phyloP scores from a whole-genome alignment of 352 stramenopile genomes.

The Pythium brassicae region DNA sequence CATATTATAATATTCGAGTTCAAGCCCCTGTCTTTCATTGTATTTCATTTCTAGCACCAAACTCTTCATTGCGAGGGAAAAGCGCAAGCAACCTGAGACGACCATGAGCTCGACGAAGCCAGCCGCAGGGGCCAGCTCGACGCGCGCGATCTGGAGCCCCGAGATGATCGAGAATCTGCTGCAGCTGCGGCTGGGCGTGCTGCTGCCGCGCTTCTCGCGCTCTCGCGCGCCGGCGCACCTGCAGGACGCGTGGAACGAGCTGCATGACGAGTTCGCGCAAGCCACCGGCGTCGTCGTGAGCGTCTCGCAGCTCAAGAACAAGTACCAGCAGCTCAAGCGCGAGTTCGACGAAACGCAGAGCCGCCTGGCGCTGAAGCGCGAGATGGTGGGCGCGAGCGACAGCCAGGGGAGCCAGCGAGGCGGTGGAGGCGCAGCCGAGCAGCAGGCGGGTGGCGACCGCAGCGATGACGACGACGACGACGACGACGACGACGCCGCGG shows the following conservation, averaged over 20 bases:
- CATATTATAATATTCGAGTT: too few species aligned
- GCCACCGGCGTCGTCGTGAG: slow-evolving; percentile 6
- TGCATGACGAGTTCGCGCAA: slow-evolving; percentile 9
- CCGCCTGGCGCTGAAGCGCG: background rate
- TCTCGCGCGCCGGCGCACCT: slow-evolving; percentile 3
- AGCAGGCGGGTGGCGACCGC: background rate
- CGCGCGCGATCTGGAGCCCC: slow-evolving; percentile 5
- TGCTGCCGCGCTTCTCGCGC: slow-evolving; percentile 8
- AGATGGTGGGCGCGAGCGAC: too few species aligned
- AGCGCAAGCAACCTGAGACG: too few species aligned
- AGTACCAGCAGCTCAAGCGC: slow-evolving; percentile 16
- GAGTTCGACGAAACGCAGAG: slow-evolving; percentile 8
- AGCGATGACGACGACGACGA: background rate
- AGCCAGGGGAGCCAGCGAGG: too few species aligned
- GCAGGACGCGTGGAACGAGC: slow-evolving; percentile 11
- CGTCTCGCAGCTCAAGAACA: slow-evolving; percentile 14
- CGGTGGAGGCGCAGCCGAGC: too few species aligned
- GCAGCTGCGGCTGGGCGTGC: slow-evolving; percentile 6
- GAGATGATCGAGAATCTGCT: slow-evolving; percentile 9
- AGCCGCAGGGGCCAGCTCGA: background rate
- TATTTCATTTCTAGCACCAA: too few species aligned
- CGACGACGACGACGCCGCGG: background rate
- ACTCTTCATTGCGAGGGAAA: too few species aligned
- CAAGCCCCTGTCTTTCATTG: too few species aligned
- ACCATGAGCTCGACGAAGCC: background rate